Percentiles rank a stretch among this genome's conserved stretches.
Conservation (phyloP, 2,329 filamentous ascomycete species). For the Neopestalotiopsis clavispora region DNA sequence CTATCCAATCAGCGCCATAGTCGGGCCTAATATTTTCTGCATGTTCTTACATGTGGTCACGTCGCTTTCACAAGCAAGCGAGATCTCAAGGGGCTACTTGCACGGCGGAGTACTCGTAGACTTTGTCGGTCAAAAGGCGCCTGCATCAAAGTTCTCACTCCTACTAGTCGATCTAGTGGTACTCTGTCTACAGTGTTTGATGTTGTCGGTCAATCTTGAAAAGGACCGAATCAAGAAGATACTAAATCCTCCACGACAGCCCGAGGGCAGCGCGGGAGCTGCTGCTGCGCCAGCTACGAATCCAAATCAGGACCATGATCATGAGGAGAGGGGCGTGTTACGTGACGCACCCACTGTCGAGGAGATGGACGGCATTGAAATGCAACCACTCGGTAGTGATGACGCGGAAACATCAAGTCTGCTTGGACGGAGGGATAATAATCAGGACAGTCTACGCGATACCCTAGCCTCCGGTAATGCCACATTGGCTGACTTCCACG, state of each 20-base stretch:
- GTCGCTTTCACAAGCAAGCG: conserved; percentile 60
- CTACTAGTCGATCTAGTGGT: conserved; percentile 61
- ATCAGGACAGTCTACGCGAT: conserved; percentile 41
- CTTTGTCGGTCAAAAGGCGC: conserved; percentile 69
- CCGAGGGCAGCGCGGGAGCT: conserved; percentile 28
- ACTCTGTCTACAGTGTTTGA: conserved; percentile 63
- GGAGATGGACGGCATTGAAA: conserved; percentile 50
- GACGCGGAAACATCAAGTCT: conserved; percentile 34
- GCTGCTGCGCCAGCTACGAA: conserved; percentile 23
- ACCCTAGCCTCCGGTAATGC: conserved; percentile 60
- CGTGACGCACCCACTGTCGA: conserved; percentile 42
- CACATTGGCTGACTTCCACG: conserved; percentile 57
- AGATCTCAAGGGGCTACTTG: conserved; percentile 67
- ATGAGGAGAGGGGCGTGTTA: conserved; percentile 59
- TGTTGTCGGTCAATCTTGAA: conserved; percentile 67
- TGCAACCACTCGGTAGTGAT: conserved; percentile 42
- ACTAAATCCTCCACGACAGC: conserved; percentile 41
- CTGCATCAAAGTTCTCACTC: conserved; percentile 60
- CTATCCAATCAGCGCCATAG: conserved; percentile 61
- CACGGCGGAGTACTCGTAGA: conserved; percentile 72
- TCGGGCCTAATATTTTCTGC: conserved; percentile 64
- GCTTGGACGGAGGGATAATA: conserved; percentile 27
- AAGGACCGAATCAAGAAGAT: conserved; percentile 59
- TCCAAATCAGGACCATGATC: conserved; percentile 55
- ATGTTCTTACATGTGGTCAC: conserved; percentile 63